Conservation (phyloP, 2,329 filamentous ascomycete genomes). For the Colletotrichum liriopes region DNA sequence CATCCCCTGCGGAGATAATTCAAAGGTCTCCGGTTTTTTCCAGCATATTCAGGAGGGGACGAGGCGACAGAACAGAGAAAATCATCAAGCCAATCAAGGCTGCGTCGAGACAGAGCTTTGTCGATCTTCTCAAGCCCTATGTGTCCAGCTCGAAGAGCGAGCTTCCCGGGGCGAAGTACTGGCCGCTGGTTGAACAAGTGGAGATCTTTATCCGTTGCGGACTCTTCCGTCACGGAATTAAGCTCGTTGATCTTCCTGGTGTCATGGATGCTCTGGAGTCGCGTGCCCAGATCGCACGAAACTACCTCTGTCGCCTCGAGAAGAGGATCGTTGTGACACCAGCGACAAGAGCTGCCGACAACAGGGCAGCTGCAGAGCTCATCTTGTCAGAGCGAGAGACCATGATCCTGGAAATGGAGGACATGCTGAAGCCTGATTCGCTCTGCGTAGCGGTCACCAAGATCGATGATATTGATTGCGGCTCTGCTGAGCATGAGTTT, state of each 20-base stretch:
- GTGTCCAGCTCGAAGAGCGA: slow-evolving; percentile 27
- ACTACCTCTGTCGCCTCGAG: slow-evolving; percentile 32
- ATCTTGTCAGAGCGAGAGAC: slow-evolving; percentile 36
- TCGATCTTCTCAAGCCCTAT: slow-evolving; percentile 29
- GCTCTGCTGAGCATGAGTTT: slow-evolving; percentile 25
- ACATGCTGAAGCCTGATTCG: slow-evolving; percentile 27
- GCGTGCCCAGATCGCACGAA: slow-evolving; percentile 32
- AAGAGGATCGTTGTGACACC: slow-evolving; percentile 39
- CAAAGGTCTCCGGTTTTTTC: background rate
- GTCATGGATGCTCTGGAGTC: slow-evolving; percentile 39
- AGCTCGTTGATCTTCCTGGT: slow-evolving; percentile 44
- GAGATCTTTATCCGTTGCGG: slow-evolving; percentile 34
- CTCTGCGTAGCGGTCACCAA: slow-evolving; percentile 42
- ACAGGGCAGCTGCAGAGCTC: slow-evolving; percentile 40
- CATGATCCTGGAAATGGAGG: slow-evolving; percentile 39
- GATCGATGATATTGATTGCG: slow-evolving; percentile 39
- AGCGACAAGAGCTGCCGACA: slow-evolving; percentile 42
- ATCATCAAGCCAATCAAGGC: slow-evolving; percentile 1
- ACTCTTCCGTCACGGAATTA: slow-evolving; percentile 40
- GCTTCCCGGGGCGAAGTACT: background rate
- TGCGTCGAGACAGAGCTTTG: background rate
- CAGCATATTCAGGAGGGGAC: background rate
- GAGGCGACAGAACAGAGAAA: background rate
- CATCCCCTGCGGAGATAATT: slow-evolving; percentile 13
- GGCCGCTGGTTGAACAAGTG: slow-evolving; percentile 43